Base-by-base conservation (phyloP, 1,284 basidiomycete species). In the Heterobasidion irregulare region DNA sequence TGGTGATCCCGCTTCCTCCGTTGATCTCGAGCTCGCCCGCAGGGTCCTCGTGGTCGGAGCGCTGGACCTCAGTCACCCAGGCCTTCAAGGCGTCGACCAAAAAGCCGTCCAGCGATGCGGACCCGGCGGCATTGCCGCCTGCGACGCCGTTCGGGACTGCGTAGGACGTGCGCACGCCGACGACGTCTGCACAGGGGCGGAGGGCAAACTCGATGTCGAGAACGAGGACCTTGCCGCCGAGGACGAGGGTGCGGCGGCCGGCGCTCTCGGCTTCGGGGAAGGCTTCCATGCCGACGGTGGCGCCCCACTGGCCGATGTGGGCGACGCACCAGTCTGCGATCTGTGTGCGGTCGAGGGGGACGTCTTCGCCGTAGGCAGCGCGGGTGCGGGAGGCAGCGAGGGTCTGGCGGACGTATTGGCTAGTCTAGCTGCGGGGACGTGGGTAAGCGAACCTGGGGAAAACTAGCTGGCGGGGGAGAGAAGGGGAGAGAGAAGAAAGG, bases 161-260 rank as follows among this genome's bases (percentile, higher is more conserved):
- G 66, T 86, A 89, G 2, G 85, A 83, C 2, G 84, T 86, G 66
- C 86, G 89, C 58, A 89, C 77, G 44, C 71, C 76, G 0, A 73
- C 70, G 13, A 84, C 74, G 34, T 66, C 68, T 33, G 86, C 69
- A 7, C 56, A 56, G 8, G 71, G 72, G 32, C 65, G 71, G 35
- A 83, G 66, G 9, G 70, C 62, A 58, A 90, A 77, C 59, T 86
- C 83, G 56, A 90, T 75, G 63, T 92, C 88, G 53, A 91, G 70
- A 33, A 91, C 87, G 12, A 91, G 73, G 8, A 90, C 80, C 65
- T 89, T 86, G 1, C 88, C 88, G 2, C 81, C 88, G 34, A 90
- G 75, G 15, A 84, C 76, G 43, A 87, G 70, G 0, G 77, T 81
- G 43, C 77, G 71, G n/a, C 68, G 71, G 18, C 75, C 78, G 45